These are phyloP conservation scores for Tephrocybe sp. DNA, from an alignment of 768 basidiomycete genomes.

Conservation along the genomic window DNA sequence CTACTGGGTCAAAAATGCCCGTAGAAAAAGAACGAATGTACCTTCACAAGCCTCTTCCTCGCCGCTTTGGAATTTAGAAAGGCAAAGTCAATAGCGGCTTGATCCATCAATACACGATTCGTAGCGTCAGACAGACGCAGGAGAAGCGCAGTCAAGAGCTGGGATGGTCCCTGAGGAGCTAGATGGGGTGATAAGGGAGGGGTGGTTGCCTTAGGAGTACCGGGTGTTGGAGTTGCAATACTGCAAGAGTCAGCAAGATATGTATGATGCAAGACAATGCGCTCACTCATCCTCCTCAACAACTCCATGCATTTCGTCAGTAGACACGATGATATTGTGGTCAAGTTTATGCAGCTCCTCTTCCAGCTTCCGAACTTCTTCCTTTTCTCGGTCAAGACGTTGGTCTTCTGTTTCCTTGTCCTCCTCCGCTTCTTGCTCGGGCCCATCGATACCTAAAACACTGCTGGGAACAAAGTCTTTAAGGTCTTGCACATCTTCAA, in stretches of 20 bases:
- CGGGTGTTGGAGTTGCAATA: slow-evolving; percentile 62
- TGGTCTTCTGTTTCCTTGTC: slow-evolving; percentile 53
- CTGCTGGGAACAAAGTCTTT: slow-evolving; percentile 90
- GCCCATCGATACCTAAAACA: slow-evolving; percentile 73
- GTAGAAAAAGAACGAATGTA: slow-evolving; percentile 27
- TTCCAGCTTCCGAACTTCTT: slow-evolving; percentile 74
- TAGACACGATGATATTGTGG: slow-evolving; percentile 19
- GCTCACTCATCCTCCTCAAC: slow-evolving; percentile 45
- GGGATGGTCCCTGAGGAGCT: slow-evolving; percentile 88
- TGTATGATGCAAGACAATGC: slow-evolving; percentile 1
- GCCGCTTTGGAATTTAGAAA: slow-evolving; percentile 97
- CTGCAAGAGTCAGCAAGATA: slow-evolving; percentile 28
- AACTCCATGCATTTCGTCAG: slow-evolving; percentile 13
- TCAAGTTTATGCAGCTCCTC: slow-evolving; percentile 72
- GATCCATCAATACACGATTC: slow-evolving; percentile 86
- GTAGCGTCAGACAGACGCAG: slow-evolving; percentile 93
- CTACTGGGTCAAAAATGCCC: not conserved
- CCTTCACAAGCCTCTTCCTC: slow-evolving; percentile 87
- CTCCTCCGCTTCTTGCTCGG: slow-evolving; percentile 42
- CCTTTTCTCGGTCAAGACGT: slow-evolving; percentile 56
- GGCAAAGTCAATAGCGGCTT: slow-evolving; percentile 93
- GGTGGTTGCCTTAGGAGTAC: slow-evolving; percentile 61
- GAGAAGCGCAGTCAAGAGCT: slow-evolving; percentile 87
- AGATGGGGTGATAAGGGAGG: slow-evolving; percentile 69
- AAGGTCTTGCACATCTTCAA: slow-evolving; percentile 89